Conservation (phyloP, 164 flowering plant genomes). For the Kingdonia uniflora region DNA sequence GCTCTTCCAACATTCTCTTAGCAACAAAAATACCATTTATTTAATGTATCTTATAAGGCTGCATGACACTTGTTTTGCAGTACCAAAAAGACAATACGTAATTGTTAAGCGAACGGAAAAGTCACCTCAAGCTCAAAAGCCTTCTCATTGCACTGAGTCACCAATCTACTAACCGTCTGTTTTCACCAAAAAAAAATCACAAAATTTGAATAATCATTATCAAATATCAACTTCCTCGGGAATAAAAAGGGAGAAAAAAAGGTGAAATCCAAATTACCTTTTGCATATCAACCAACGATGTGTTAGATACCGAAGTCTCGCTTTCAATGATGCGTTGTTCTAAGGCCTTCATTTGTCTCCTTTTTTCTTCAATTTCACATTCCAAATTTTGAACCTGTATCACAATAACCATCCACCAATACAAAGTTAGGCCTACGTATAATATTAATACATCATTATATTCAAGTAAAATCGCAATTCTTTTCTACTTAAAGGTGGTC, state of each 20-base stretch:
- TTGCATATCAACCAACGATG: constrained; percentile 88
- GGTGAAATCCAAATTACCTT: constrained; percentile 45
- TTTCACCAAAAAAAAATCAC: constrained; percentile 2
- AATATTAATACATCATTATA: too few relatives aligned
- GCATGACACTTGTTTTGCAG: too few relatives aligned
- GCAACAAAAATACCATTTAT: too few relatives aligned
- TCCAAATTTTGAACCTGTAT: constrained; percentile 77
- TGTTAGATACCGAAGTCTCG: constrained; percentile 73
- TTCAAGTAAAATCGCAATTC: too few relatives aligned
- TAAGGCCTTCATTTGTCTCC: constrained; percentile 63
- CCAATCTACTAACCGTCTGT: constrained; percentile 76
- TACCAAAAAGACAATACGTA: too few relatives aligned
- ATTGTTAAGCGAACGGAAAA: background rate
- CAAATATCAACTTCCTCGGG: background rate
- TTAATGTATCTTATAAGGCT: too few relatives aligned
- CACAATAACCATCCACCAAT: too few relatives aligned
- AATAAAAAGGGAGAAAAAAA: background rate
- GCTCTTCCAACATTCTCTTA: too few relatives aligned
- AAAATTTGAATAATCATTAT: background rate
- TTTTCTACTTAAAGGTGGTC: too few relatives aligned
- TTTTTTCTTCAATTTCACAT: constrained; percentile 78
- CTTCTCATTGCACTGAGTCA: constrained; percentile 89
- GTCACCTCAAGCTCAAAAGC: constrained; percentile 89
- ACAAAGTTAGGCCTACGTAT: too few relatives aligned
- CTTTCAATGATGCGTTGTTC: constrained; percentile 72